Conservation (phyloP, 345 rosid species). For the Bruguiera sexangula region DNA sequence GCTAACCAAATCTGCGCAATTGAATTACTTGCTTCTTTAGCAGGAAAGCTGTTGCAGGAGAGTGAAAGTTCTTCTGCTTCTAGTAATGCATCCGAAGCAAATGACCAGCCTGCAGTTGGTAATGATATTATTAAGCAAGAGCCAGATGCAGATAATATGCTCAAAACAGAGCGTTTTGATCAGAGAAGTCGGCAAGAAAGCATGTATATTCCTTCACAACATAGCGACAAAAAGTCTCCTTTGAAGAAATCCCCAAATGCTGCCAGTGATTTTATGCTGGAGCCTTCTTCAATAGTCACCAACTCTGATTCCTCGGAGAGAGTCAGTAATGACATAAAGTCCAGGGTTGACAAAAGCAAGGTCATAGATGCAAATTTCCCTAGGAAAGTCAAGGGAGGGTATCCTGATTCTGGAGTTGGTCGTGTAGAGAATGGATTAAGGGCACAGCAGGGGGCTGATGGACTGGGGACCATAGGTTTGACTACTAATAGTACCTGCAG, state of each 20-base stretch:
- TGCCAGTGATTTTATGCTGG: constrained; percentile 35
- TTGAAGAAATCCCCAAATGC: constrained; percentile 24
- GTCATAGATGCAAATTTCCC: constrained; percentile 15
- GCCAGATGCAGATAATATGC: constrained; percentile 33
- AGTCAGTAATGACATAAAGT: constrained; percentile 27
- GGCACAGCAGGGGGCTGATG: constrained; percentile 23
- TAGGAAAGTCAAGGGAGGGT: constrained; percentile 26
- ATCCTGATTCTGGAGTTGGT: constrained; percentile 32
- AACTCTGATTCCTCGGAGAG: constrained; percentile 30
- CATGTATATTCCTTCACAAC: constrained; percentile 25
- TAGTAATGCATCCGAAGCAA: constrained; percentile 59
- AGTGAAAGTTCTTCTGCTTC: constrained; percentile 77
- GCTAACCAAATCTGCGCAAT: constrained; percentile 57
- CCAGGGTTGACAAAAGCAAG: constrained; percentile 24
- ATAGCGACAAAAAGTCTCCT: constrained; percentile 27
- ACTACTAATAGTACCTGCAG: constrained; percentile 16
- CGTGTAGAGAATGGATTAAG: constrained; percentile 27
- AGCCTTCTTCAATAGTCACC: constrained; percentile 23
- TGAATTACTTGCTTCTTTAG: constrained; percentile 86
- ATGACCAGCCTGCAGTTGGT: constrained; percentile 36
- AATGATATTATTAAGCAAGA: constrained; percentile 36
- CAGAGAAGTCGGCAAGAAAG: constrained; percentile 44
- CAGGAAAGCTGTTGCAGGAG: constrained; percentile 78
- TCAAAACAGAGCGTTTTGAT: constrained; percentile 44
- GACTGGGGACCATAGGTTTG: constrained; percentile 36